These are phyloP conservation scores for Rhododendron vialii DNA, from an alignment of 148 eudicot genomes.

Conservation along the genomic window DNA sequence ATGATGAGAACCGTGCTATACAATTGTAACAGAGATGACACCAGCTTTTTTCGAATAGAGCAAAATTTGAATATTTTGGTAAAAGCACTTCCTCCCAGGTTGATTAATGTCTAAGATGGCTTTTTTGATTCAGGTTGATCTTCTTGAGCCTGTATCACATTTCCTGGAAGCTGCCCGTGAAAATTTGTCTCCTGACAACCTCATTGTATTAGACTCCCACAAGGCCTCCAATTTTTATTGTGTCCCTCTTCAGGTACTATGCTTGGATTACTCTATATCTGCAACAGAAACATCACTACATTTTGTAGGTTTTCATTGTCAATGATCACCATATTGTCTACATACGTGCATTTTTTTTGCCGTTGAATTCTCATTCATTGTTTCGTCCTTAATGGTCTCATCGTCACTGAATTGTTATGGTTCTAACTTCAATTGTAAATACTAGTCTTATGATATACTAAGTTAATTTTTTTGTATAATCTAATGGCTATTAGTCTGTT, in stretches of 20 bases:
- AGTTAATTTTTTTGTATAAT: background rate
- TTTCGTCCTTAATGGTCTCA: background rate
- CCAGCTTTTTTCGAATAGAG: background rate
- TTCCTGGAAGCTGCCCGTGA: slow-evolving; percentile 81
- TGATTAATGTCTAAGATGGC: background rate
- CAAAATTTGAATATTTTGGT: background rate
- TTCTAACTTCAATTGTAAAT: background rate
- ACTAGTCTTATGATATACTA: background rate
- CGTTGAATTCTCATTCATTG: background rate
- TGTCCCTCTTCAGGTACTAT: slow-evolving; percentile 81
- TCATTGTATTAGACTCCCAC: slow-evolving; percentile 43
- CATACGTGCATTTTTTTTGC: too few species aligned
- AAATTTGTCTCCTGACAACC: slow-evolving; percentile 61
- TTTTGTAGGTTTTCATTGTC: background rate
- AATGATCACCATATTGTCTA: background rate
- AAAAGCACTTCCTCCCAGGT: background rate
- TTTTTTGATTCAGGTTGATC: slow-evolving; percentile 63
- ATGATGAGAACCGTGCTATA: background rate
- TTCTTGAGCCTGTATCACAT: slow-evolving; percentile 96
- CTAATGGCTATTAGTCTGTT: background rate
- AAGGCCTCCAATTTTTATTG: slow-evolving; percentile 73
- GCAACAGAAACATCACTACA: background rate
- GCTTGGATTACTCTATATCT: background rate
- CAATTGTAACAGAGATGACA: background rate
- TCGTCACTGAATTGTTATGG: background rate